Percentiles rank a stretch among this genome's conserved stretches.
Evolutionary conservation across 2,329 filamentous ascomycete genomes (phyloP).

Genomic region (Fusarium pseudograminearum): DNA sequence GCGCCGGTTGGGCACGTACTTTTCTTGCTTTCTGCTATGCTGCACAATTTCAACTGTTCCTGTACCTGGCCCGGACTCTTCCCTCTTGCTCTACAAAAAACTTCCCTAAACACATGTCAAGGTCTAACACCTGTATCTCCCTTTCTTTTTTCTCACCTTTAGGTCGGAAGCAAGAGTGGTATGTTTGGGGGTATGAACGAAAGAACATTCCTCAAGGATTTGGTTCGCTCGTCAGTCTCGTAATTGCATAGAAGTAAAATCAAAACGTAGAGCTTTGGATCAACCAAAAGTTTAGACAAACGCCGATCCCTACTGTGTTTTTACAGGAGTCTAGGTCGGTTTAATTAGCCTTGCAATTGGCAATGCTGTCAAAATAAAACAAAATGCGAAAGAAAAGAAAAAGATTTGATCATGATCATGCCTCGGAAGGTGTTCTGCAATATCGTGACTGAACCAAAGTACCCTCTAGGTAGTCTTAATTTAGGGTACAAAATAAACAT

Average conservation of each 20-base stretch:
- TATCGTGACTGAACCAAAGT: background rate
- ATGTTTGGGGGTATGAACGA: constrained; percentile 31
- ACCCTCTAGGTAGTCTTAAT: background rate
- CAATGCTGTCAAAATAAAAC: constrained; percentile 31
- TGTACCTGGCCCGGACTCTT: constrained; percentile 32
- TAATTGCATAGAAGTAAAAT: constrained; percentile 36
- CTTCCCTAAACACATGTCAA: constrained; percentile 30
- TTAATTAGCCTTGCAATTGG: constrained; percentile 39
- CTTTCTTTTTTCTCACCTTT: background rate
- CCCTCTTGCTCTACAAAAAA: constrained; percentile 43
- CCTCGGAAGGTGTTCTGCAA: background rate
- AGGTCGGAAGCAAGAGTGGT: constrained; percentile 22
- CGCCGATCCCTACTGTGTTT: constrained; percentile 21
- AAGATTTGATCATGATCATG: constrained; percentile 8
- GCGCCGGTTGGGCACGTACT: constrained; percentile 44
- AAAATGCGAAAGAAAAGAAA: constrained; percentile 6
- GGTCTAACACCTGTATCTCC: constrained; percentile 25
- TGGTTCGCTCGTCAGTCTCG: constrained; percentile 19
- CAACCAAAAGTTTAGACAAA: constrained; percentile 39
- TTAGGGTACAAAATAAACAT: too few species aligned
- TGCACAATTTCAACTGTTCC: constrained; percentile 48
- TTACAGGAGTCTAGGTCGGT: constrained; percentile 13
- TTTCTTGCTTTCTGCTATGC: constrained; percentile 50
- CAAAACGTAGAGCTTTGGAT: constrained; percentile 38
- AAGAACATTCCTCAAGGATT: constrained; percentile 26